Conservation (phyloP, 768 basidiomycete genomes). For the Pholiota microspora region DNA sequence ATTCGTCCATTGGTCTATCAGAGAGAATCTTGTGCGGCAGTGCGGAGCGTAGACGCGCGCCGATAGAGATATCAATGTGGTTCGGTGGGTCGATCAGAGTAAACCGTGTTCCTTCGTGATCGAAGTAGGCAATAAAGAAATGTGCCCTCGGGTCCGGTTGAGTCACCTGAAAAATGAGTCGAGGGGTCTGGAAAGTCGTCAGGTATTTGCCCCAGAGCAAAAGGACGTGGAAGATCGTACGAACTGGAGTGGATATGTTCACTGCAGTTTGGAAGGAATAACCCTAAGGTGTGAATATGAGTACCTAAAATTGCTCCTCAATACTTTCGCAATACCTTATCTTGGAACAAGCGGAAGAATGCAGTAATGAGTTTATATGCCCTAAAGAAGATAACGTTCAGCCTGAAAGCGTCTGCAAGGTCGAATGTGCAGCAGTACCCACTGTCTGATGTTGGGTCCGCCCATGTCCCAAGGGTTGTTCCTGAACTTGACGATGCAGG, state of each 20-base stretch:
- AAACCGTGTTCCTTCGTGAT: constrained; percentile 56
- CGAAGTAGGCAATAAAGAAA: constrained; percentile 69
- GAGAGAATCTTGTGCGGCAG: constrained; percentile 33
- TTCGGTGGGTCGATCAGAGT: constrained; percentile 45
- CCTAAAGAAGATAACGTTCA: constrained; percentile 27
- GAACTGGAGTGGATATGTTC: constrained; percentile 53
- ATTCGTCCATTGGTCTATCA: constrained; percentile 45
- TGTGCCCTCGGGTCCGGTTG: constrained; percentile 44
- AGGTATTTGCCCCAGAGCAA: background rate
- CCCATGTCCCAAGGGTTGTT: constrained; percentile 67
- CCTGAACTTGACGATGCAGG: constrained; percentile 63
- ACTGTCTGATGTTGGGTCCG: constrained; percentile 55
- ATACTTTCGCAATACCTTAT: constrained; percentile 39
- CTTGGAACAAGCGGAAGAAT: constrained; percentile 59
- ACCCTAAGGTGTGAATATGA: constrained; percentile 43
- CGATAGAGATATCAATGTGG: constrained; percentile 39
- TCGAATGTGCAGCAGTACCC: constrained; percentile 17
- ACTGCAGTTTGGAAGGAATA: constrained; percentile 68
- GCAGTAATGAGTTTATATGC: constrained; percentile 59
- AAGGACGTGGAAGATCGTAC: constrained; percentile 11
- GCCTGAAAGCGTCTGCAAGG: constrained; percentile 7
- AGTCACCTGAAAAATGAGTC: constrained; percentile 63
- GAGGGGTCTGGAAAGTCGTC: constrained; percentile 43
- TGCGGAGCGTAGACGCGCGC: constrained; percentile 33
- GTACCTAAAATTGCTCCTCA: constrained; percentile 2